Evolutionary conservation across 495 filamentous ascomycete genomes (phyloP), one percentile per base, ranked within the genome.

Genomic region (Filosporella fistucella): DNA sequence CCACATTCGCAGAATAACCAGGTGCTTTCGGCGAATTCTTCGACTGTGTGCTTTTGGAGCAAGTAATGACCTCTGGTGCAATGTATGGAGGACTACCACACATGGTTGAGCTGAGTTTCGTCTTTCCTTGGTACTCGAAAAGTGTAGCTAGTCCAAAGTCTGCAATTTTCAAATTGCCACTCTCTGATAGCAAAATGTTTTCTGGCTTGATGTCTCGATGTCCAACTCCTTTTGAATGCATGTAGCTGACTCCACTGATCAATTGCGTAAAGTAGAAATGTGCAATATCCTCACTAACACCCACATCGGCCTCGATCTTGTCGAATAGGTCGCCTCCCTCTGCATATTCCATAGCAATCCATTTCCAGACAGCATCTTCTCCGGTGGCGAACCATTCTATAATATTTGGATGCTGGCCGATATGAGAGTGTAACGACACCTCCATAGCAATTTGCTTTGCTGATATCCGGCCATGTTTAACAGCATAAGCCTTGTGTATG

Each of bases 21-120:
- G 61, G 42, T 14, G 72, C 76, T 51, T 78, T 82, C 12, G 63
- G 60, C 1, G 73, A 63, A 18, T 62, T 71, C 44, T 65, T 70
- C 9, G 72, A 67, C 21, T 58, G 55, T 13, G 52, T 54, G 46
- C 52, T 55, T 28, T 63, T 64, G 4, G 66, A 14, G 52, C 70
- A 74, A 22, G 63, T 54, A 16, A 87, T 74, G n/a, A 98, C 88
- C 65, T 99, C 93, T 1, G 93, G 93, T 1, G 93, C 93, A 52
- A 96, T 95, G 60, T 99, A 99, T 4, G 93, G 93, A 14, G 93
- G 93, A 60, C 90, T 96, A 16, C 93, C 93, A 60, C 93, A 99
- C 59, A 96, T 88, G 3, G 89, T 95, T 20, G 77, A 80, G 49
- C 85, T 93, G 28, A 82, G 66, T 59, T 95, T 91, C 43, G 76